Base-by-base conservation (phyloP, 2,329 filamentous ascomycete genomes). In the Colletotrichum liaoningense region DNA sequence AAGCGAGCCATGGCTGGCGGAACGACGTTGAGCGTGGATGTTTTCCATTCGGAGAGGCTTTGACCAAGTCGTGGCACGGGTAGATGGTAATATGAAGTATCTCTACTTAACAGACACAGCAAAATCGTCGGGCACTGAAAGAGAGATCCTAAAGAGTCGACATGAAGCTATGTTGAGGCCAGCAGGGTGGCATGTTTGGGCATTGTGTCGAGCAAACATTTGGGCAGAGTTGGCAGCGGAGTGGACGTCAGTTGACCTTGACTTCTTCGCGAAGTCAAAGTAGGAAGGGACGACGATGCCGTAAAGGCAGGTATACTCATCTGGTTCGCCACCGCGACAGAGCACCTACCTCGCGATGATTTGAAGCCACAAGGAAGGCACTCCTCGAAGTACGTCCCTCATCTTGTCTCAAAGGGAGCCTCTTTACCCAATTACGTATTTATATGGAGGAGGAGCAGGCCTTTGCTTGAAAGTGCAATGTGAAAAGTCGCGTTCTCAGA, bases 1-100 rank as follows among this genome's bases (percentile, higher is more conserved):
- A 56, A 86, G 80, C 5, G 84, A 83, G 62, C 79, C 81, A 79
- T 85, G 83, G 67, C 85, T 87, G 71, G 78, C 78, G 38, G 83
- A 83, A 71, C 83, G 83, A 67, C 80, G 76, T 46, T 77, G 77
- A 67, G 71, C 49, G 60, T 77, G 77, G 54, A 74, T 56, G 33
- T 76, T 74, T 54, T 83, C 79, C 82, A 84, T 84, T 54, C 60
- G 49, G 5, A 63, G 52, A 38, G 14, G 5, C 28, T 22, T 30
- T 49, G 26, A 16, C 7, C 28, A 22, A 8, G n/a, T 6, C 28
- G 26, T 26, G 14, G 38, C 30, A 58, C 42, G 54, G 57, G 28
- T 30, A 22, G n/a, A 75, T 70, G 60, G 49, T 33, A 55, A 58
- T 64, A 74, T 68, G 52, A 55, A 33, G n/a, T 69, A 67, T 74